phyloP scores from a whole-genome alignment of 2,329 filamentous ascomycete species.

The Nigrograna mackinnonii region DNA sequence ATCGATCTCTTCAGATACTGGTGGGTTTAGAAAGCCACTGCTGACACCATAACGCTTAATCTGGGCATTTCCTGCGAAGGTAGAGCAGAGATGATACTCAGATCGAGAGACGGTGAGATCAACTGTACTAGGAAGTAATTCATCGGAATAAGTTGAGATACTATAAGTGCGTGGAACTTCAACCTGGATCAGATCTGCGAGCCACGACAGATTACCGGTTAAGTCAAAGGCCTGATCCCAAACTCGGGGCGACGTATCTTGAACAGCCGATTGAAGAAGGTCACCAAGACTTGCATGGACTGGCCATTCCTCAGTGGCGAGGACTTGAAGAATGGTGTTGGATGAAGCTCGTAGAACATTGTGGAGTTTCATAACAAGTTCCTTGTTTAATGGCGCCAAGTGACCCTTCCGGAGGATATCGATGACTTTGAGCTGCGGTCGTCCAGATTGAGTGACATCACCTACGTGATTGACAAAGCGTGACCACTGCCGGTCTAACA shows the following conservation, averaged over 20 bases:
- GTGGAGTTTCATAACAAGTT: slow-evolving; percentile 25
- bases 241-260: slow-evolving; percentile 20
- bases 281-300: slow-evolving; percentile 25
- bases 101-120: slow-evolving; percentile 59
- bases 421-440: slow-evolving; percentile 19
- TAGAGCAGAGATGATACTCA: slow-evolving; percentile 52
- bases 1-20: slow-evolving; percentile 42
- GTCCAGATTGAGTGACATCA: slow-evolving; percentile 10
- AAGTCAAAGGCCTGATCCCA: slow-evolving; percentile 29
- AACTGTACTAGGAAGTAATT: slow-evolving; percentile 55
- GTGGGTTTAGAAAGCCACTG: slow-evolving; percentile 59
- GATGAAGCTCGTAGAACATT: slow-evolving; percentile 24
- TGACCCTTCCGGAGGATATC: slow-evolving; percentile 27
- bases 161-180: slow-evolving; percentile 28
- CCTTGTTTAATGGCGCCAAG: slow-evolving; percentile 25
- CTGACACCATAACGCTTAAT: slow-evolving; percentile 51
- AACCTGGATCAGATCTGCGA: slow-evolving; percentile 20
- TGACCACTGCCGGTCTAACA: slow-evolving; percentile 47
- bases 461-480: slow-evolving; percentile 38
- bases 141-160: slow-evolving; percentile 52
- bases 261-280: slow-evolving; percentile 24
- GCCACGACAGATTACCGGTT: slow-evolving; percentile 19
- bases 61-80: slow-evolving; percentile 16
- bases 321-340: slow-evolving; percentile 21
- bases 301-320: slow-evolving; percentile 28